A percentile compares a stretch with the other conserved stretches of the same genome.
phyloP scores from a whole-genome alignment of 2,329 filamentous ascomycete genomes.

The Phialemonium atrogriseum region DNA sequence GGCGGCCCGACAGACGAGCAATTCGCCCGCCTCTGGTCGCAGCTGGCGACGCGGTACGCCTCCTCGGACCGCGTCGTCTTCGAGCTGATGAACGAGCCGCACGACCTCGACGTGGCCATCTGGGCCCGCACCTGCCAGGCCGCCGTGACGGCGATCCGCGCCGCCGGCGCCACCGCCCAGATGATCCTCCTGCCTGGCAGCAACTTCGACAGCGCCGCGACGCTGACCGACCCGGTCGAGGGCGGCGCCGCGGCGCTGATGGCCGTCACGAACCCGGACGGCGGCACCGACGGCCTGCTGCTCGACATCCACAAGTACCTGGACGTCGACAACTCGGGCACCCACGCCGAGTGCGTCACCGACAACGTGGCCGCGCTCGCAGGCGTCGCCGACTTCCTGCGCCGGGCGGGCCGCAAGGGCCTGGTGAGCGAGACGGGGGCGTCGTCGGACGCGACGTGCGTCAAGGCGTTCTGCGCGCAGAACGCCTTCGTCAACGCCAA shows the following conservation, averaged over 20 bases:
- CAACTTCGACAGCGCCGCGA: conserved; percentile 44
- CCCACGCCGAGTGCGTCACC: conserved; percentile 38
- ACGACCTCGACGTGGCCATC: conserved; percentile 44
- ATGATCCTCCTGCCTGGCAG: conserved; percentile 58
- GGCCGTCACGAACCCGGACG: conserved; percentile 50
- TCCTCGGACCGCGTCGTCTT: conserved; percentile 47
- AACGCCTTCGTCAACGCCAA: conserved; percentile 37
- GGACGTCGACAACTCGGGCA: conserved; percentile 45
- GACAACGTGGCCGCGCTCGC: conserved; percentile 42
- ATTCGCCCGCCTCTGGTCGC: conserved; percentile 53
- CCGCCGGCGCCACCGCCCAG: conserved; percentile 53
- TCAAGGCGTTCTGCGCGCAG: conserved; percentile 35
- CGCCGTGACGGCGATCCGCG: conserved; percentile 56
- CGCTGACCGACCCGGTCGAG: conserved; percentile 36
- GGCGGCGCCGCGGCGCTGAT: conserved; percentile 43
- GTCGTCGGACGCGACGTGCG: conserved; percentile 31
- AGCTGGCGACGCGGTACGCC: conserved; percentile 51
- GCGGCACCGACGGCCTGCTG: conserved; percentile 44
- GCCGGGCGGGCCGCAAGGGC: conserved; percentile 36
- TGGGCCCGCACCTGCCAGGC: conserved; percentile 56
- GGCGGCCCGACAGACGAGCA: conserved; percentile 52
- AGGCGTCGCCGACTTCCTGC: conserved; percentile 36
- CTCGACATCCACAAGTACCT: conserved; percentile 54
- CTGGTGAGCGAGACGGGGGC: conserved; percentile 47
- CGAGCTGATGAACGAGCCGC: conserved; percentile 64